phyloP scores from a whole-genome alignment of 306 rosid genomes.

The Mucuna pruriens region DNA sequence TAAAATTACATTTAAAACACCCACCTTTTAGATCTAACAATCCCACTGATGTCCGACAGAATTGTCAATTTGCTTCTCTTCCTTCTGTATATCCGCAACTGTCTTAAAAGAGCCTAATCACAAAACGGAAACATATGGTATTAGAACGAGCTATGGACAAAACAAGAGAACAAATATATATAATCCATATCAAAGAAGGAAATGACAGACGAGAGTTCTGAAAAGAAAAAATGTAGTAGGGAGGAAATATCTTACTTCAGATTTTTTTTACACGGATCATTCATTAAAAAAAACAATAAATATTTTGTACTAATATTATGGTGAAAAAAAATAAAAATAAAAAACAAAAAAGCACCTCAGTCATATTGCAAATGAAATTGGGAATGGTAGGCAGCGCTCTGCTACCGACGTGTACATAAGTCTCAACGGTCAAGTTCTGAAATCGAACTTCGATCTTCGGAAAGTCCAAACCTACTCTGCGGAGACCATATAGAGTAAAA shows the following conservation, averaged over 20 bases:
- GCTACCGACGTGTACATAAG: conserved; percentile 92
- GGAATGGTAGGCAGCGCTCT: conserved; percentile 98
- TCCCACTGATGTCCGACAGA: conserved; percentile 76
- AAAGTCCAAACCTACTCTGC: conserved; percentile 82
- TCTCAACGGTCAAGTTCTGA: conserved; percentile 75
- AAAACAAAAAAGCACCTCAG: conserved; percentile 66
- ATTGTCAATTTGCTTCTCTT: conserved; percentile 88
- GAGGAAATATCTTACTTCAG: too few species aligned
- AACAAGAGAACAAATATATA: neutral
- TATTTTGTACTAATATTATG: too few species aligned
- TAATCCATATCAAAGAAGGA: neutral
- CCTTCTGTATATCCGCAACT: conserved; percentile 53
- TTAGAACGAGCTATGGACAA: neutral
- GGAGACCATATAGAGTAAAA: conserved; percentile 1
- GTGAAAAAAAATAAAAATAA: too few species aligned
- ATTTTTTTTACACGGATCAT: too few species aligned
- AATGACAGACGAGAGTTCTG: too few species aligned
- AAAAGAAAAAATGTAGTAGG: too few species aligned
- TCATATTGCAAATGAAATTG: conserved; percentile 81
- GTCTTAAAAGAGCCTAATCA: conserved; percentile 71
- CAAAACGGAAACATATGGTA: conserved; percentile 8
- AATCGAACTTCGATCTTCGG: conserved; percentile 97
- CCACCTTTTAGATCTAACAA: conserved; percentile 88
- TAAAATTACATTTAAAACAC: neutral
- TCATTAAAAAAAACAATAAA: too few species aligned